phyloP scores from a whole-genome alignment of 345 rosid genomes.

The Pelargonium nanum region DNA sequence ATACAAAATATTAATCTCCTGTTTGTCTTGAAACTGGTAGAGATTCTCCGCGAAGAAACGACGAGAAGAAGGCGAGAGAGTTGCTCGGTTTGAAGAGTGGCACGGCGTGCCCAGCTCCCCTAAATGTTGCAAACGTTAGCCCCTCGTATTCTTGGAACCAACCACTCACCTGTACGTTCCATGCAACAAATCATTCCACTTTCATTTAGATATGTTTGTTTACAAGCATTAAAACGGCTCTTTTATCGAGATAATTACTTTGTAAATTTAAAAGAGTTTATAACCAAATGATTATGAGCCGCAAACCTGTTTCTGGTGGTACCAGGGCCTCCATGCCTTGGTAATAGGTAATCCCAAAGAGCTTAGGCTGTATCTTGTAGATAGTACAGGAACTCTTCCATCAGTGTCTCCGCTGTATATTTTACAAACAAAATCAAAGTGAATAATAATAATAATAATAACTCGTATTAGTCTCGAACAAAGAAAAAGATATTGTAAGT shows the following conservation, averaged over 20 bases:
- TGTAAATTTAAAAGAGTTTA: too few relatives aligned
- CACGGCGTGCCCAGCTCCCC: conserved; percentile 99
- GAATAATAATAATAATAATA: not conserved
- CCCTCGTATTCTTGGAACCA: conserved; percentile 92
- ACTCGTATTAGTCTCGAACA: not conserved
- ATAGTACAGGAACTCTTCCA: conserved; percentile 88
- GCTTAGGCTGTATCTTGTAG: conserved; percentile 70
- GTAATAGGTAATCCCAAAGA: conserved; percentile 45
- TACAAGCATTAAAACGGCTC: too few relatives aligned
- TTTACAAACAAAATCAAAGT: conserved; percentile 3
- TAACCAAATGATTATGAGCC: too few relatives aligned
- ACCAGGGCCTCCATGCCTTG: conserved; percentile 87
- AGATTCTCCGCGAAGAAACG: conserved; percentile 46
- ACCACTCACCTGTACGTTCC: conserved; percentile 53
- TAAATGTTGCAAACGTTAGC: conserved; percentile 73
- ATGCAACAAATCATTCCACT: not conserved
- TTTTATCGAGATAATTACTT: too few relatives aligned
- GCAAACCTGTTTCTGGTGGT: conserved; percentile 60
- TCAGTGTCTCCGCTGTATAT: conserved; percentile 84
- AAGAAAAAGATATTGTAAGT: not conserved
- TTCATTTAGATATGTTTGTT: too few relatives aligned
- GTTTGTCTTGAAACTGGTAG: conserved; percentile 26
- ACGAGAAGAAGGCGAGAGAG: conserved; percentile 58
- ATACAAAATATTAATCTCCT: too few relatives aligned
- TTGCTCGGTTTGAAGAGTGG: conserved; percentile 70